Evolutionary conservation across 192 early-diverging fungal species (phyloP), one percentile per base, ranked within the genome.

Genomic region (Entomortierella lignicola): DNA sequence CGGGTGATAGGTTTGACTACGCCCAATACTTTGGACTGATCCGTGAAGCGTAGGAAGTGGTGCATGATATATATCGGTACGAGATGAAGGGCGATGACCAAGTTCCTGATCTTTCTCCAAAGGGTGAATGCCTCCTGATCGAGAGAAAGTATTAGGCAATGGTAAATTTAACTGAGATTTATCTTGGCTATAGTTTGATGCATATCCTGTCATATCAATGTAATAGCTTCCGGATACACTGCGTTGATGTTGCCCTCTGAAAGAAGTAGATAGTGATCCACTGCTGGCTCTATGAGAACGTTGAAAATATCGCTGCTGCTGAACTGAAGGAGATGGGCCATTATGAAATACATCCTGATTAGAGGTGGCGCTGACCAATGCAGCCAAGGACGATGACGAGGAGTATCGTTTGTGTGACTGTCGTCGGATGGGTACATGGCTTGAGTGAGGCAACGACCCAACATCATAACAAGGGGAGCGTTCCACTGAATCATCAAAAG

Each of bases 361-460:
- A 26, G 75, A 27, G 12, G 32, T 47, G 0, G 57, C 26, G 30
- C 67, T 42, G 56, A 66, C 70, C 6, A 79, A 37, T 13, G 62
- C 47, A 8, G 55, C n/a, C 21, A 63, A 56, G 1, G 75, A 79
- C 0, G 75, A 79, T 3, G 75, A 63, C 0, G 74, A 77, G 2
- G 74, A 77, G 26, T 60, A 79, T 4, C 75, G 75, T 32, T 79
- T 79, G 63, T 79, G 75, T 13, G 67, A 34, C 2, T 51, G 68
- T 31, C 59, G 52, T 7, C 27, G 25, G 42, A 27, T 57, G 11
- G 59, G 29, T 26, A 42, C 23, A 7, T 34, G 21, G 7, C 52
- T 58, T 47, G 60, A 30, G 32, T 47, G 37, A 20, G 60, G 27
- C 25, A 67, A 2, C 4, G 52, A 50, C 50, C 50, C 65, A 0